phyloP scores from a whole-genome alignment of 2,329 filamentous ascomycete species.

The Fusarium anguioides region DNA sequence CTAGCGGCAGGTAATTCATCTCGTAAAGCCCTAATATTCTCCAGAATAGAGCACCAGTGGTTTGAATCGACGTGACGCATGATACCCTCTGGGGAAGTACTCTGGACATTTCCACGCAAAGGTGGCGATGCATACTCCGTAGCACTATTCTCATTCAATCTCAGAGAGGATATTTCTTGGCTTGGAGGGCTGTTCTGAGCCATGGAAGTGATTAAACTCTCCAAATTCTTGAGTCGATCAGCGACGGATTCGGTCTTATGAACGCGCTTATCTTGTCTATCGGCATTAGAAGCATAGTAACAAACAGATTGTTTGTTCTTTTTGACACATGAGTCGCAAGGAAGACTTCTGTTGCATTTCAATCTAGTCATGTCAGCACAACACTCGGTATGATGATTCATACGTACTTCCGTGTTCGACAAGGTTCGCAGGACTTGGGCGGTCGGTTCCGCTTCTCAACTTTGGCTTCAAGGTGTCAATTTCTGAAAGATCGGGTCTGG shows the following conservation, averaged over 20 bases:
- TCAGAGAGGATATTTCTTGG: neutral
- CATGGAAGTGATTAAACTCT: constrained; percentile 42
- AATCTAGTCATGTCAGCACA: constrained; percentile 31
- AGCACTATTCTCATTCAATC: neutral
- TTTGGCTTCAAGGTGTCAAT: constrained; percentile 7
- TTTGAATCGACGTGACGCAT: constrained; percentile 45
- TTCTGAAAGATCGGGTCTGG: fast-evolving
- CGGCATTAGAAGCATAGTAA: constrained; percentile 48
- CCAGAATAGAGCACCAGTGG: constrained; percentile 51
- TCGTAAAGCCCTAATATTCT: constrained; percentile 50
- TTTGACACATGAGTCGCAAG: constrained; percentile 47
- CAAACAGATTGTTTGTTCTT: constrained; percentile 43
- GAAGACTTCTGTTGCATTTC: constrained; percentile 48
- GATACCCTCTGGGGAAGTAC: fast-evolving
- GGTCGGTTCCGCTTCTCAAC: constrained; percentile 50
- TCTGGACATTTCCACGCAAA: no score
- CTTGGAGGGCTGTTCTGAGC: neutral
- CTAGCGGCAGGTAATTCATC: constrained; percentile 42
- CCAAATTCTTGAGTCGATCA: constrained; percentile 46
- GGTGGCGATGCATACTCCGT: no score
- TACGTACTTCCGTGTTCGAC: constrained; percentile 49
- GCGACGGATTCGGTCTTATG: constrained; percentile 12
- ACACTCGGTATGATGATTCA: neutral
- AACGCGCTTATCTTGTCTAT: constrained; percentile 1
- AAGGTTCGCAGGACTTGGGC: constrained; percentile 51